These are phyloP conservation scores for Brettanomyces bruxellensis DNA, from an alignment of 805 yeast genomes.

Conservation along the genomic window DNA sequence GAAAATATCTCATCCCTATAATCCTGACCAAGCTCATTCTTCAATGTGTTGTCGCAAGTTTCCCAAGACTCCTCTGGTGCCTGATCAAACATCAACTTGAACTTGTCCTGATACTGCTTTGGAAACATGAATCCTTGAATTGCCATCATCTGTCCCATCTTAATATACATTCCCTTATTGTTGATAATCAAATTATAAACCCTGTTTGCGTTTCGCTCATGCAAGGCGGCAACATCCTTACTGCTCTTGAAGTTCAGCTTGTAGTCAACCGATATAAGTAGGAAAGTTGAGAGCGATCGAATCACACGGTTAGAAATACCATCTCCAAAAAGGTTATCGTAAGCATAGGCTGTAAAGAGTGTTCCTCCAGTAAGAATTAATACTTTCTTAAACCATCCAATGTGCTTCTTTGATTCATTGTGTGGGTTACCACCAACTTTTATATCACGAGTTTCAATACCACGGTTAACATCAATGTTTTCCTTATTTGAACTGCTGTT, in stretches of 20 bases:
- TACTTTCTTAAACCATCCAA: neutral
- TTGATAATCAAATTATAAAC: constrained; percentile 33
- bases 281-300: constrained; percentile 39
- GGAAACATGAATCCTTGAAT: constrained; percentile 68
- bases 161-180: constrained; percentile 60
- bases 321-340: constrained; percentile 30
- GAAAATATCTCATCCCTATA: constrained; percentile 32
- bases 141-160: constrained; percentile 73
- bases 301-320: constrained; percentile 44
- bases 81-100: constrained; percentile 51
- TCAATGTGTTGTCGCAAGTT: constrained; percentile 31
- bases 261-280: constrained; percentile 52
- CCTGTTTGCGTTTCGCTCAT: constrained; percentile 48
- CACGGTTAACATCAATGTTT: no score
- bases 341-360: constrained; percentile 14
- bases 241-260: constrained; percentile 40
- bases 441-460: no score
- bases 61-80: constrained; percentile 57
- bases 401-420: no score
- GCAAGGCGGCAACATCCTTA: constrained; percentile 43
- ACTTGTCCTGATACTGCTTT: constrained; percentile 46
- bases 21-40: constrained; percentile 31
- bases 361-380: constrained; percentile 7
- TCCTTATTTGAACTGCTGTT: no score
- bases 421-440: no score